Base-by-base conservation (phyloP, 352 stramenopile species). In the Phytophthora kernoviae region DNA sequence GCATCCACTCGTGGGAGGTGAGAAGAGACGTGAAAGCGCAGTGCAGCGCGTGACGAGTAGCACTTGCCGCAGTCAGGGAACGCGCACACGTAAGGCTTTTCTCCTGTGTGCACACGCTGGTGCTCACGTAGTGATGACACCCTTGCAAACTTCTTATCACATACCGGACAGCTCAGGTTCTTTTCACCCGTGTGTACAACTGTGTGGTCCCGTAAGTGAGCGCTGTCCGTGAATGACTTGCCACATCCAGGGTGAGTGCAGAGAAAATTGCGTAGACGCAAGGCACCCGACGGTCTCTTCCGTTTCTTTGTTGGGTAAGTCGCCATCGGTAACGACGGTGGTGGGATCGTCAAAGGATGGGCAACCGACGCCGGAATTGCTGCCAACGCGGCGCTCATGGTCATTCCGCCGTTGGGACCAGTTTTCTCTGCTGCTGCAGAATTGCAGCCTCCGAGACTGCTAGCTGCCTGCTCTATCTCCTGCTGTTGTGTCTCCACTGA, bases 141-240 rank as follows among this genome's bases (percentile, higher is more conserved):
- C 7, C 80, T 69, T 8, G 75, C 77, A 41, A 90, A 90, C 15
- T 53, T 50, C 52, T 84, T 85, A 53, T 68, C 67, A 42, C 80
- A 90, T 5, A 60, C 63, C 4, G 47, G 41, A 37, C 78, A 90
- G 40, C 65, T 68, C 39, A 88, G 44, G 15, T 73, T 83, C 75
- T 87, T 87, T 56, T 88, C 80, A 46, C 80, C 77, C 30, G 78
- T 88, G 62, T 90, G 80, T n/a, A 90, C 80, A 32, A 88, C 79
- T 27, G 75, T 90, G 62, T 90, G 80, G 54, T 90, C 78, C 52
- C 78, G 64, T 44, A 88, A 60, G 40, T 90, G 78, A 32, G 80
- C 80, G 53, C 82, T 90, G 64, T 88, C 78, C 14, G 76, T 75
- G 53, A 90, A 90, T 20, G 78, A 84, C 58, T 90, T 90, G 44